A percentile compares a stretch with the other conserved stretches of the same genome.
These are phyloP conservation scores for Phylloporus sp. DNA, from an alignment of 1,284 basidiomycete genomes.

Conservation along the genomic window DNA sequence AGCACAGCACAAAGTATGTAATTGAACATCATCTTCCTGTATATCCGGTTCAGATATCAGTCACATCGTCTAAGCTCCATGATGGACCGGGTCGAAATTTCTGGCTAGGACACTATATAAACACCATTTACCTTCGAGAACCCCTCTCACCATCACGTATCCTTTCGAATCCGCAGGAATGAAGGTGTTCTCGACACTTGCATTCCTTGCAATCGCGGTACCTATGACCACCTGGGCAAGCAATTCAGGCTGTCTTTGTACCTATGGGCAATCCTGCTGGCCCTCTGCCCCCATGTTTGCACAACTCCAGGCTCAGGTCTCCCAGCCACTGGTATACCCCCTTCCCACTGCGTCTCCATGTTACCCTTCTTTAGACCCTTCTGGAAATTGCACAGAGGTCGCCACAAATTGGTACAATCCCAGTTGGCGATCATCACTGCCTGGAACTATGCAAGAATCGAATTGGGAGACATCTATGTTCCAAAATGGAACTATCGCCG, in stretches of 20 bases:
- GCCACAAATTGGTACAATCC: conserved; percentile 40
- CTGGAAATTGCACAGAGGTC: conserved; percentile 39
- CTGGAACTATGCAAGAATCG: conserved; percentile 48
- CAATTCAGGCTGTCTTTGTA: conserved; percentile 20
- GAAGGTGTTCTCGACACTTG: not conserved
- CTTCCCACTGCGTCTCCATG: conserved; percentile 36
- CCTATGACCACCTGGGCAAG: conserved; percentile 1
- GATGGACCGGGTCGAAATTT: not conserved
- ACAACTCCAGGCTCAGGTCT: conserved; percentile 39
- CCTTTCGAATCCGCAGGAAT: not conserved
- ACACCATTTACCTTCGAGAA: not conserved
- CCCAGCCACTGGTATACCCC: conserved; percentile 37
- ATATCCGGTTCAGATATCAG: not conserved
- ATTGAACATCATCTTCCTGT: not conserved
- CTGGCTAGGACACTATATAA: not conserved
- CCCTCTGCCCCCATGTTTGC: conserved; percentile 46
- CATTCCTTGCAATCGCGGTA: conserved; percentile 6
- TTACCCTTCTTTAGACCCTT: conserved; percentile 30
- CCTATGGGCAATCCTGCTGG: conserved; percentile 46
- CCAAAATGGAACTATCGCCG: conserved; percentile 44
- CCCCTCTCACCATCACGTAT: not conserved
- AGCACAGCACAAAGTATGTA: not conserved
- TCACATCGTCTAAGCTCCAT: not conserved
- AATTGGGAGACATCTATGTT: not conserved
- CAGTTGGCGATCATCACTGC: conserved; percentile 48